Conservation (phyloP, 148 eudicot species). For the Amaranthus palmeri region DNA sequence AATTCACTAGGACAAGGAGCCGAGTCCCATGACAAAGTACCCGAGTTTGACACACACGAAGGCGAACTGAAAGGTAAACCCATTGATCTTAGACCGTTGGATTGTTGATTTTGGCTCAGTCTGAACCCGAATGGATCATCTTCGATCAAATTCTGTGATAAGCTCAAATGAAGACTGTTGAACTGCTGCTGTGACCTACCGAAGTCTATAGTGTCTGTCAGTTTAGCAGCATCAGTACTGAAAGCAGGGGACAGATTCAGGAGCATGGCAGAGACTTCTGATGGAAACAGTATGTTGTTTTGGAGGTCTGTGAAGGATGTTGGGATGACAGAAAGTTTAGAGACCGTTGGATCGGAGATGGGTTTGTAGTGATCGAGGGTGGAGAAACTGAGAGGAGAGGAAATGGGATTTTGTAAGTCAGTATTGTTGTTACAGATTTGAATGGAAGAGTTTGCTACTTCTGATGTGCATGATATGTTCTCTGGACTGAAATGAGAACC, state of each 20-base stretch:
- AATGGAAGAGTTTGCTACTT: constrained; percentile 27
- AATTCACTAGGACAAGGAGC: constrained; percentile 63
- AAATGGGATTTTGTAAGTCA: constrained; percentile 21
- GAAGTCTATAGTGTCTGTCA: constrained; percentile 34
- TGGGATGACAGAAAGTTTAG: constrained; percentile 28
- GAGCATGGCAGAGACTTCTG: constrained; percentile 46
- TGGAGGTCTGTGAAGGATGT: constrained; percentile 29
- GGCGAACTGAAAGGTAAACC: constrained; percentile 62
- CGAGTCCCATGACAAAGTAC: constrained; percentile 59
- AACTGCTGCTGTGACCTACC: constrained; percentile 41
- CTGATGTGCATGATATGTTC: constrained; percentile 47
- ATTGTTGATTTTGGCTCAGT: constrained; percentile 38
- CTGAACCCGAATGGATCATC: constrained; percentile 31
- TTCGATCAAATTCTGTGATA: constrained; percentile 44
- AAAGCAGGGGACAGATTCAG: constrained; percentile 36
- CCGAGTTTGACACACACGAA: constrained; percentile 21
- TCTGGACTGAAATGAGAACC: constrained; percentile 36
- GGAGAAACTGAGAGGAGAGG: constrained; percentile 28
- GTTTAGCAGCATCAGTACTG: constrained; percentile 20
- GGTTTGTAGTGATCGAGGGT: constrained; percentile 33
- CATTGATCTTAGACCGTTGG: constrained; percentile 34
- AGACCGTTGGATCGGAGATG: constrained; percentile 21
- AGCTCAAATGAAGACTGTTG: constrained; percentile 33
- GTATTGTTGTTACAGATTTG: constrained; percentile 14
- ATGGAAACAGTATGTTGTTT: constrained; percentile 40